Evolutionary conservation across 1,139 yeast genomes (phyloP).

Genomic region (Debaryomyces udenii): DNA sequence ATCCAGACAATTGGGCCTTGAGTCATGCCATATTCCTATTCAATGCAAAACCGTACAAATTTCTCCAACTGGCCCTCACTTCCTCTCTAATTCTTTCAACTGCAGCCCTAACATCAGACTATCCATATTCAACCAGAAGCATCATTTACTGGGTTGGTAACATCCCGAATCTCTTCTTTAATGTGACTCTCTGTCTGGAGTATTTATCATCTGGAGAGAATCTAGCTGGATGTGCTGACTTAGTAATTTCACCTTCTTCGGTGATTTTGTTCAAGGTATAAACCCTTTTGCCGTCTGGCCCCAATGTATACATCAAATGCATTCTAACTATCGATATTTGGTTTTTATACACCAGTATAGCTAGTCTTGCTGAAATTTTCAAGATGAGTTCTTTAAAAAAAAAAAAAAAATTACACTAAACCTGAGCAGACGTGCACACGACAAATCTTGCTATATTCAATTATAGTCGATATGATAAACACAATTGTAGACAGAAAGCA

Average conservation of each 20-base stretch:
- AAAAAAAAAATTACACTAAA: constrained; percentile 9
- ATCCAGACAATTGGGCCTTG: too few relatives aligned
- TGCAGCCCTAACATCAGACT: too few relatives aligned
- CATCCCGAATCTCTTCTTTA: constrained; percentile 90
- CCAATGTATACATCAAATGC: constrained; percentile 99
- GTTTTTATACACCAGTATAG: background rate
- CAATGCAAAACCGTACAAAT: too few relatives aligned
- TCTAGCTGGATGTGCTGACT: constrained; percentile 99
- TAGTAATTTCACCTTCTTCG: constrained; percentile 89
- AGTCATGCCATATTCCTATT: too few relatives aligned
- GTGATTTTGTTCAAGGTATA: constrained; percentile 88
- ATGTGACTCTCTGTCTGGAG: constrained; percentile 97
- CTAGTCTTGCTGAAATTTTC: constrained; percentile 5
- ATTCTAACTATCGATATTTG: constrained; percentile 38
- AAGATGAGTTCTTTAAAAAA: constrained; percentile 10
- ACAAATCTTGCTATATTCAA: background rate
- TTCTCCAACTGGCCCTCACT: too few relatives aligned
- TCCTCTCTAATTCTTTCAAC: too few relatives aligned
- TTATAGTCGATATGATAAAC: constrained; percentile 4
- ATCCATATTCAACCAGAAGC: too few relatives aligned
- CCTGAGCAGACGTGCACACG: constrained; percentile 5
- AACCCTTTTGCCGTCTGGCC: constrained; percentile 91
- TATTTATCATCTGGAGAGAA: constrained; percentile 99
- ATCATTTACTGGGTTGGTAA: constrained; percentile 77
- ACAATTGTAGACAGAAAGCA: background rate